Evolutionary conservation across 805 yeast genomes (phyloP).

Genomic region (Pichia manshurica): DNA sequence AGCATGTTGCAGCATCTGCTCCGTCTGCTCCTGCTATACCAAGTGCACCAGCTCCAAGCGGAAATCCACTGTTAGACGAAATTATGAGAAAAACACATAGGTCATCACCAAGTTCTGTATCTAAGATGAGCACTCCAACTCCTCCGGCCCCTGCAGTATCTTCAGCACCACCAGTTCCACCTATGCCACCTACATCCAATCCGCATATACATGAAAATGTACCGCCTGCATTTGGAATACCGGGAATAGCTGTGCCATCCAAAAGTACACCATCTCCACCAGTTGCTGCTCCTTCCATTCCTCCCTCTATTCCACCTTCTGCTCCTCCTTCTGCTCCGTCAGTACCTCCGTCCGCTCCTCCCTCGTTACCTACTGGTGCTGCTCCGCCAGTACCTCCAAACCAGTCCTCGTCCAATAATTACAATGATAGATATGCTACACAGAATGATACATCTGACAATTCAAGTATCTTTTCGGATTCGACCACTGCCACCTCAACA

Average conservation of each 20-base stretch:
- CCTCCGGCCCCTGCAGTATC: no score
- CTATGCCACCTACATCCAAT: conserved; percentile 19
- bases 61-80: conserved; percentile 67
- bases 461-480: conserved; percentile 10
- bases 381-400: conserved; percentile 1
- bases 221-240: conserved; percentile 6
- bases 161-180: no score
- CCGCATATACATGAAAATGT: conserved; percentile 4
- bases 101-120: conserved; percentile 4
- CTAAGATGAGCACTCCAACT: conserved; percentile 24
- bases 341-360: conserved; percentile 15
- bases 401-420: conserved; percentile 5
- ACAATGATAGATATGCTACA: background rate
- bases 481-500: conserved; percentile 7
- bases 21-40: conserved; percentile 20
- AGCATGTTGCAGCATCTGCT: conserved; percentile 17
- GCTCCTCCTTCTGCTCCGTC: conserved; percentile 5
- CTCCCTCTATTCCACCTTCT: background rate
- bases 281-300: background rate
- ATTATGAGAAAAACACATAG: conserved; percentile 60
- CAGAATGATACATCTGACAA: conserved; percentile 2
- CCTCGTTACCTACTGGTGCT: conserved; percentile 5
- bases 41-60: conserved; percentile 26
- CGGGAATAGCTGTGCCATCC: background rate
- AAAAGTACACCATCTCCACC: background rate